Conservation (phyloP, 805 yeast genomes). For the Saturnispora serradocipensis region DNA sequence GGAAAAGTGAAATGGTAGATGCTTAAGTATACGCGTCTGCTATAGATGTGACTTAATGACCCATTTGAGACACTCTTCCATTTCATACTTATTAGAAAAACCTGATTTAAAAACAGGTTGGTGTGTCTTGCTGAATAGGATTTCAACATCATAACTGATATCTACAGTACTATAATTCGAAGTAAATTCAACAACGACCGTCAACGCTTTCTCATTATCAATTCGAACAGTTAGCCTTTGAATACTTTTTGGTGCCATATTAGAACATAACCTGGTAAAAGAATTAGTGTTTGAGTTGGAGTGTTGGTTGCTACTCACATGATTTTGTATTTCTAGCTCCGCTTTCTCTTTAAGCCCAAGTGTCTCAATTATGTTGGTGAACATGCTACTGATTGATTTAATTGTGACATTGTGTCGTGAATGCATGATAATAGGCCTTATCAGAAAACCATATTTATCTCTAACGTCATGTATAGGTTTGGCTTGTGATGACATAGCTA, state of each 20-base stretch:
- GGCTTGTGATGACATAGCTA: constrained; percentile 27
- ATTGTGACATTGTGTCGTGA: constrained; percentile 43
- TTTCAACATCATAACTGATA: constrained; percentile 12
- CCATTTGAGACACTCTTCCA: constrained; percentile 51
- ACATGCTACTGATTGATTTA: constrained; percentile 25
- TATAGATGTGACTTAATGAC: constrained; percentile 25
- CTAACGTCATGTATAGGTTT: constrained; percentile 16
- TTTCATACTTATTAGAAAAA: constrained; percentile 42
- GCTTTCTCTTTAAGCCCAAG: constrained; percentile 17
- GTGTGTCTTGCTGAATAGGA: constrained; percentile 12
- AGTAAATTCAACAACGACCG: constrained; percentile 11
- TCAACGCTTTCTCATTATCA: neutral
- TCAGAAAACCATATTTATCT: constrained; percentile 28
- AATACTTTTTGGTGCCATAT: constrained; percentile 17
- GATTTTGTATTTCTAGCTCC: constrained; percentile 7
- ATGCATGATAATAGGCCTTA: constrained; percentile 52
- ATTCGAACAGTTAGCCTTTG: neutral
- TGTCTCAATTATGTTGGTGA: constrained; percentile 12
- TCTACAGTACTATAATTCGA: constrained; percentile 12
- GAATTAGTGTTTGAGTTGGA: constrained; percentile 12
- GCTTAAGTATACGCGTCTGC: neutral
- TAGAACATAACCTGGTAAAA: constrained; percentile 16
- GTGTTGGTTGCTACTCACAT: neutral
- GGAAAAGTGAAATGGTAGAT: neutral
- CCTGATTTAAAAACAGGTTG: constrained; percentile 14